Conservation (phyloP, 495 filamentous ascomycete species). For the Neurospora cerealis region DNA sequence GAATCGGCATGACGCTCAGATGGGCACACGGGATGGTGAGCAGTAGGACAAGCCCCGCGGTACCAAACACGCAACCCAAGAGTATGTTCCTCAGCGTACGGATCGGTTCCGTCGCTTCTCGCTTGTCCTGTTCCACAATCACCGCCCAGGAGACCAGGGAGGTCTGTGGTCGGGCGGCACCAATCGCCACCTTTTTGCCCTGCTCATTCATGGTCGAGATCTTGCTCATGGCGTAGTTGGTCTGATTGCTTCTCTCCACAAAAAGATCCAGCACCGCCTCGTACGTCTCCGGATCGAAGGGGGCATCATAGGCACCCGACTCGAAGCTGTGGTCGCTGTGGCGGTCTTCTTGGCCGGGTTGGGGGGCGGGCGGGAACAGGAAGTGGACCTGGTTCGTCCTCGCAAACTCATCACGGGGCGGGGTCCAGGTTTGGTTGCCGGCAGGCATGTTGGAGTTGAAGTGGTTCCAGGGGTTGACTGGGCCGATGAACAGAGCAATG, state of each 20-base stretch:
- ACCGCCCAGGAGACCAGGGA: constrained; percentile 69
- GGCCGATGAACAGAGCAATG: constrained; percentile 56
- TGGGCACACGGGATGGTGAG: constrained; percentile 70
- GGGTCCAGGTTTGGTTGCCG: constrained; percentile 22
- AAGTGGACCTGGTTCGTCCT: constrained; percentile 30
- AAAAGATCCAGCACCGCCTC: constrained; percentile 47
- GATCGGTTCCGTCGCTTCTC: constrained; percentile 70
- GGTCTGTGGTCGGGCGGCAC: constrained; percentile 55
- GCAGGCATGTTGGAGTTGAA: constrained; percentile 37
- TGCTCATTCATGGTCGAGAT: constrained; percentile 65
- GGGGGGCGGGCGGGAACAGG: constrained; percentile 33
- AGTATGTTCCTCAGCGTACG: constrained; percentile 62
- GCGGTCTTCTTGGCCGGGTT: constrained; percentile 28
- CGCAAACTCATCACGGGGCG: constrained; percentile 23
- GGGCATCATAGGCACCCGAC: constrained; percentile 28
- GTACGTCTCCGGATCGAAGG: constrained; percentile 50
- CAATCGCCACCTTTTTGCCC: constrained; percentile 53
- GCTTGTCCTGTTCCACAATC: constrained; percentile 62
- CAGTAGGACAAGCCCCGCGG: constrained; percentile 56
- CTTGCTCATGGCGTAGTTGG: constrained; percentile 52
- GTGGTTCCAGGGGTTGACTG: constrained; percentile 51
- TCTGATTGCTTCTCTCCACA: constrained; percentile 27
- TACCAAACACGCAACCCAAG: constrained; percentile 75
- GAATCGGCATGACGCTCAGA: constrained; percentile 68
- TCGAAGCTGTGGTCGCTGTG: constrained; percentile 37